Conservation (phyloP, 2,329 filamentous ascomycete genomes). For the Diaporthe citrichinensis region DNA sequence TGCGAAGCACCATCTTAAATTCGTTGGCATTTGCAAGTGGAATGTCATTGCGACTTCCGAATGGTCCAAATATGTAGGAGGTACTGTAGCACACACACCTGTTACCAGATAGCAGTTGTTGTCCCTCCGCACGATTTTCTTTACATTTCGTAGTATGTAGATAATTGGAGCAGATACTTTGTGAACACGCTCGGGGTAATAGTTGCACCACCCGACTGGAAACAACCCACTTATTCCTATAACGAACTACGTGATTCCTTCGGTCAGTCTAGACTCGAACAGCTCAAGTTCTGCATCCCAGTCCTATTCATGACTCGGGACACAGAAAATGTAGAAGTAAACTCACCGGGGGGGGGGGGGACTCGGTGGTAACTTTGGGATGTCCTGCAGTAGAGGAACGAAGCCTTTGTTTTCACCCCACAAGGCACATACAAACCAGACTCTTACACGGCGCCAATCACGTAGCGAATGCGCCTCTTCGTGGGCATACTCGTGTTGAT, state of each 20-base stretch:
- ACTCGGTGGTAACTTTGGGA: neutral
- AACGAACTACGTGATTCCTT: too few relatives aligned
- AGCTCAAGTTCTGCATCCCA: neutral
- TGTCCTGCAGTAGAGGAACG: too few relatives aligned
- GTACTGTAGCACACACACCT: neutral
- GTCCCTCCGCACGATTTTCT: too few relatives aligned
- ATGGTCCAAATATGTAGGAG: neutral
- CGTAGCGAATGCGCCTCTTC: neutral
- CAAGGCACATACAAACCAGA: neutral
- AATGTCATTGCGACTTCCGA: neutral
- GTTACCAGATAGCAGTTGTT: neutral
- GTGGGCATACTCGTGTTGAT: neutral
- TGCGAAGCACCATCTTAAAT: neutral
- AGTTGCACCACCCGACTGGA: neutral
- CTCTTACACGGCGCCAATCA: neutral
- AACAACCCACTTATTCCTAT: neutral
- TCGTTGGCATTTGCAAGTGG: neutral
- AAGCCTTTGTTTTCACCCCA: neutral
- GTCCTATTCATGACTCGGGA: neutral
- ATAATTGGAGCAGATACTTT: too few relatives aligned
- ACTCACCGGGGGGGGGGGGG: too few relatives aligned
- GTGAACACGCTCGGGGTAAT: too few relatives aligned
- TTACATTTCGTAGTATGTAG: too few relatives aligned
- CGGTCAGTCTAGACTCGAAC: neutral
- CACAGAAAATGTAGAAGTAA: neutral